Evolutionary conservation across 345 rosid genomes (phyloP).

Genomic region (Eutrema heterophyllum): DNA sequence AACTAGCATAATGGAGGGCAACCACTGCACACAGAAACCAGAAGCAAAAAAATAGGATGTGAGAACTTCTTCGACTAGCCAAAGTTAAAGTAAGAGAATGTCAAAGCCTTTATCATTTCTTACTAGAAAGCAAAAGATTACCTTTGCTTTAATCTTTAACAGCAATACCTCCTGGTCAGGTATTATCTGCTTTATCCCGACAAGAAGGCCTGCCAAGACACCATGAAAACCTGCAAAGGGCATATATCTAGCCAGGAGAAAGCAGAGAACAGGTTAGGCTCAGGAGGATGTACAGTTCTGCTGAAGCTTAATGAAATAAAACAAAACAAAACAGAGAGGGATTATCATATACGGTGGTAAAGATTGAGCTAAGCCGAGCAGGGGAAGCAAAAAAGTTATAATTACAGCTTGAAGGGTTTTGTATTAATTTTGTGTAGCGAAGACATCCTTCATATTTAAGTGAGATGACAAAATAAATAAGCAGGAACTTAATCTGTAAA

Average conservation of each 20-base stretch:
- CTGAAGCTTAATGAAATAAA: not conserved
- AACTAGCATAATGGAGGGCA: slow-evolving; percentile 70
- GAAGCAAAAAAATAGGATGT: slow-evolving; percentile 9
- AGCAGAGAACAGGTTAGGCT: slow-evolving; percentile 1
- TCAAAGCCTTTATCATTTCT: not conserved
- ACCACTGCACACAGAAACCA: slow-evolving; percentile 65
- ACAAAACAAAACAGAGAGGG: not conserved
- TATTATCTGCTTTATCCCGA: slow-evolving; percentile 91
- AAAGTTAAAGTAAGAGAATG: not conserved
- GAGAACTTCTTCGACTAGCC: slow-evolving; percentile 4
- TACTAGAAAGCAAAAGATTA: slow-evolving; percentile 17
- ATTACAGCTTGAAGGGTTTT: not conserved
- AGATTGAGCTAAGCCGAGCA: not conserved
- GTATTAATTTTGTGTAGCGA: not conserved
- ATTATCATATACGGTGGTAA: not conserved
- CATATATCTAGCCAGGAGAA: slow-evolving; percentile 61
- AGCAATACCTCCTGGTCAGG: slow-evolving; percentile 87
- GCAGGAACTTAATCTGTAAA: slow-evolving; percentile 6
- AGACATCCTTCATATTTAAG: not conserved
- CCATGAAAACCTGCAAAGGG: slow-evolving; percentile 96
- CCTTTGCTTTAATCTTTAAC: slow-evolving; percentile 86
- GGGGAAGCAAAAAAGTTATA: not conserved
- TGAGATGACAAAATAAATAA: not conserved
- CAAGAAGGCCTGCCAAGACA: slow-evolving; percentile 80
- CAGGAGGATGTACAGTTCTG: too few species aligned